These are phyloP conservation scores for Avena sativa DNA, from an alignment of 176 grass and related monocot species.

Conservation along the genomic window DNA sequence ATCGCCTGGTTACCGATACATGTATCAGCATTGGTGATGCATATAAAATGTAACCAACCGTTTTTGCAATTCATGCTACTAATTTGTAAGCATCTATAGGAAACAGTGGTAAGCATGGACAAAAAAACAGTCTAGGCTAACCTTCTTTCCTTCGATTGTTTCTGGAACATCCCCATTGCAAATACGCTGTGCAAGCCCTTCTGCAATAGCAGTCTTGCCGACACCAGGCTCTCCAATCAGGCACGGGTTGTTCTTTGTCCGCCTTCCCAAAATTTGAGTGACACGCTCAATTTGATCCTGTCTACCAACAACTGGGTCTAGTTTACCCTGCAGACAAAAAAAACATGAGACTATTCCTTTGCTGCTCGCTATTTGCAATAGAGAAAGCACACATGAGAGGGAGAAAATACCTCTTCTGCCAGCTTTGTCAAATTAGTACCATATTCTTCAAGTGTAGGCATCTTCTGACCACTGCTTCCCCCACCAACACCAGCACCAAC, in stretches of 20 bases:
- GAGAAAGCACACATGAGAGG: neutral
- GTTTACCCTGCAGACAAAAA: constrained; percentile 78
- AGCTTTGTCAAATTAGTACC: constrained; percentile 99
- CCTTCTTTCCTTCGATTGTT: constrained; percentile 99
- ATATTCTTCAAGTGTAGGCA: constrained; percentile 98
- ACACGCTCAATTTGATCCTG: constrained; percentile 91
- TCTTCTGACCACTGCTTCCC: constrained; percentile 90
- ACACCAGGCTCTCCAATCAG: constrained; percentile 98
- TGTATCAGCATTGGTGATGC: neutral
- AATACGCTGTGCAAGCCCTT: constrained; percentile 96
- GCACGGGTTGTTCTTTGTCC: constrained; percentile 98
- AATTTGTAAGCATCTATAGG: constrained; percentile 21
- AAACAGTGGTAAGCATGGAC: neutral
- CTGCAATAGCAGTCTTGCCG: constrained; percentile 94
- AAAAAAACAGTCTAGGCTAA: constrained; percentile 35
- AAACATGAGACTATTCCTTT: neutral
- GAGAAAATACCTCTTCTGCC: constrained; percentile 81
- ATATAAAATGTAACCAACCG: neutral
- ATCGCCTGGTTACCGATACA: neutral
- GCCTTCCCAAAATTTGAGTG: constrained; percentile 91
- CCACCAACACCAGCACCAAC: constrained; percentile 94
- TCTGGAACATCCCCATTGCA: constrained; percentile 91
- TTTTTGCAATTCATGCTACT: constrained; percentile 14
- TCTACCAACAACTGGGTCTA: constrained; percentile 95
- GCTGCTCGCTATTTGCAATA: neutral